These are phyloP conservation scores for Neurospora sp. DNA, from an alignment of 495 filamentous ascomycete genomes.

Conservation along the genomic window DNA sequence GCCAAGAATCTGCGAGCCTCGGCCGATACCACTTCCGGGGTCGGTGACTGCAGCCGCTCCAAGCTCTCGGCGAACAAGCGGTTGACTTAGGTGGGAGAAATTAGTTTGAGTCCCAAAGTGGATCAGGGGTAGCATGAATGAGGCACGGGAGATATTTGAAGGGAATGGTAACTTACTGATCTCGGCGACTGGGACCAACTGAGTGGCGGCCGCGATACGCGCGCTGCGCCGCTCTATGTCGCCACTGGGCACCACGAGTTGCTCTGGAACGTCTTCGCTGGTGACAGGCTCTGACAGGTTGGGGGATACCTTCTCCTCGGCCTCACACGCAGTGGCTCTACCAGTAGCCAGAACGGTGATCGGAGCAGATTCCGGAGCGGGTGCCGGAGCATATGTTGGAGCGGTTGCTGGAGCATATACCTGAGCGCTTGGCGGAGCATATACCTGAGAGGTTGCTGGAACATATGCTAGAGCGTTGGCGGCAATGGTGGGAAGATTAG, in stretches of 20 bases:
- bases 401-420: not conserved
- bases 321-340: not conserved
- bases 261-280: not conserved
- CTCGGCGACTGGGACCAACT: not conserved
- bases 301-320: not conserved
- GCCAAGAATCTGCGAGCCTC: not conserved
- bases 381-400: not conserved
- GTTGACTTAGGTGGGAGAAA: not conserved
- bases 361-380: not conserved
- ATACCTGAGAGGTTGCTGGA: not conserved
- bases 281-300: not conserved
- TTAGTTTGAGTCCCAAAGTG: not conserved
- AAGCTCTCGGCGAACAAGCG: not conserved
- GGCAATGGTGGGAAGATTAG: not conserved
- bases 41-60: not conserved
- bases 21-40: not conserved
- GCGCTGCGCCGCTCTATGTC: not conserved
- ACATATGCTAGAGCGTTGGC: not conserved
- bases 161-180: not conserved
- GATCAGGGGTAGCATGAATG: not conserved
- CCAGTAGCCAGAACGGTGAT: not conserved
- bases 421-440: not conserved
- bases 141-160: not conserved
- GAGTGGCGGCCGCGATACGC: not conserved
- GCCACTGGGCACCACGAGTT: not conserved